These are phyloP conservation scores for Rhizopogon vinicolor DNA, from an alignment of 768 basidiomycete species.

Conservation along the genomic window DNA sequence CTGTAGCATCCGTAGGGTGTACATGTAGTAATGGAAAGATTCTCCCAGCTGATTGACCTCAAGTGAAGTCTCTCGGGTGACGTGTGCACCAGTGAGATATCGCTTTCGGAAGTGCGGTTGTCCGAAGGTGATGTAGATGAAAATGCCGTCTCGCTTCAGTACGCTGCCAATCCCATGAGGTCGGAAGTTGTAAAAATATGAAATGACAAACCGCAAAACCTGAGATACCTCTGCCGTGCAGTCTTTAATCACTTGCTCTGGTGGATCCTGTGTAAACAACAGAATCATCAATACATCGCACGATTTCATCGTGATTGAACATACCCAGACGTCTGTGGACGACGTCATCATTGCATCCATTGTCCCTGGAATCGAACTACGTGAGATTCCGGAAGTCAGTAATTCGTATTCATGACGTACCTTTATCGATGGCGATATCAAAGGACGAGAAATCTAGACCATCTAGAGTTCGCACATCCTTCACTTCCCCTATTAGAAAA, in stretches of 20 bases:
- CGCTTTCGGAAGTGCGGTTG: constrained; percentile 84
- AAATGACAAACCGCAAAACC: constrained; percentile 50
- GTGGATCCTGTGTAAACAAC: constrained; percentile 55
- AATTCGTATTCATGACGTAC: constrained; percentile 18
- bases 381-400: not conserved
- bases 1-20: constrained; percentile 47
- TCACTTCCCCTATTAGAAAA: constrained; percentile 61
- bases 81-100: constrained; percentile 42
- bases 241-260: constrained; percentile 61
- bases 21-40: constrained; percentile 80
- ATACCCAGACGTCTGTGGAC: constrained; percentile 79
- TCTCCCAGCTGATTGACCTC: constrained; percentile 73
- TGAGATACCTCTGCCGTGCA: constrained; percentile 78
- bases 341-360: constrained; percentile 90
- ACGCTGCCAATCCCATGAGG: constrained; percentile 38
- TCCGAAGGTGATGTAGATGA: constrained; percentile 83
- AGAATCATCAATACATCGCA: not conserved
- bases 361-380: constrained; percentile 40
- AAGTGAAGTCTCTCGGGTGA: constrained; percentile 47
- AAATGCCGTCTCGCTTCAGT: constrained; percentile 53
- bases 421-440: constrained; percentile 86
- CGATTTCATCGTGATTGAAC: constrained; percentile 7
- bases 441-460: constrained; percentile 55
- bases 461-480: constrained; percentile 70
- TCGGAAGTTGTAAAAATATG: not conserved